A percentile compares a stretch with the other conserved stretches of the same genome.
Conservation (phyloP, 805 yeast species). For the Debaryomyces prosopidis region DNA sequence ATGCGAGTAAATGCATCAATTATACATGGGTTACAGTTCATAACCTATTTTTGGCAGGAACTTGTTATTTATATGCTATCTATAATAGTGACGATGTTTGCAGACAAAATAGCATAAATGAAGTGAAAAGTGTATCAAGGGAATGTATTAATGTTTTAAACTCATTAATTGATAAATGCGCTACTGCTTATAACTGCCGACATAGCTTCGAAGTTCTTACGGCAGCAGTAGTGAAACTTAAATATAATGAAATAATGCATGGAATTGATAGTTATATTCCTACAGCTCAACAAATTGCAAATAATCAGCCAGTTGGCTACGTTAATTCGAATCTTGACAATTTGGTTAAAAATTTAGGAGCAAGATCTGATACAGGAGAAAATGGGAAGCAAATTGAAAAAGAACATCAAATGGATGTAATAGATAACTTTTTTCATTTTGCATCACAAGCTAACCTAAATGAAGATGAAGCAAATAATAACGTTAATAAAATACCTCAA, state of each 20-base stretch:
- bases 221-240: slow-evolving; percentile 66
- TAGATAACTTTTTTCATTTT: not conserved
- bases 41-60: slow-evolving; percentile 85
- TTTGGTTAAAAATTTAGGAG: slow-evolving; percentile 33
- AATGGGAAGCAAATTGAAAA: not conserved
- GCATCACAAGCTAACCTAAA: not conserved
- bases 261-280: slow-evolving; percentile 21
- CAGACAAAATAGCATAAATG: slow-evolving; percentile 43
- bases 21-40: slow-evolving; percentile 95
- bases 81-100: slow-evolving; percentile 66
- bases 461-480: not conserved
- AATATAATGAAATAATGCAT: slow-evolving; percentile 39
- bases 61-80: slow-evolving; percentile 75
- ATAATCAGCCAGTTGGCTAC: slow-evolving; percentile 30
- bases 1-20: slow-evolving; percentile 59
- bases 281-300: slow-evolving; percentile 25
- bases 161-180: slow-evolving; percentile 67
- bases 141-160: slow-evolving; percentile 59
- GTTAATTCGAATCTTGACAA: slow-evolving; percentile 38
- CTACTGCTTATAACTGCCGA: slow-evolving; percentile 72
- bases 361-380: slow-evolving; percentile 1
- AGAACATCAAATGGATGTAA: not conserved
- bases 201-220: slow-evolving; percentile 71
- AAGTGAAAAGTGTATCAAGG: slow-evolving; percentile 47
- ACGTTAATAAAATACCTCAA: not conserved